Base-by-base conservation (phyloP, 2,329 filamentous ascomycete species). In the Phialemoniopsis sp. region DNA sequence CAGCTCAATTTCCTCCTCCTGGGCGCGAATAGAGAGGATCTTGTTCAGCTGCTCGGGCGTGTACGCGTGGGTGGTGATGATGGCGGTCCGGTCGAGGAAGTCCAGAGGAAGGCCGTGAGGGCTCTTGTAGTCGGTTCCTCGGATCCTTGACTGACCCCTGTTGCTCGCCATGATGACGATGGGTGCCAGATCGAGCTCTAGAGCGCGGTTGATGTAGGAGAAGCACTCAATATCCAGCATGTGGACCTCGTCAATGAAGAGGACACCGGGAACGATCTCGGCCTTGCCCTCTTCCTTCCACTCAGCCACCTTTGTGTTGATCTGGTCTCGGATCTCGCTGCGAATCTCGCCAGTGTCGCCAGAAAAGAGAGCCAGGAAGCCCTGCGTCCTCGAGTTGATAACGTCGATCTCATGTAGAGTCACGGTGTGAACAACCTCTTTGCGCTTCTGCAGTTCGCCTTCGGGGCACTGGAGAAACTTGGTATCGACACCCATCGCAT, bases 161-260 rank as follows among this genome's bases (percentile, higher is more conserved):
- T 98, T 98, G 74, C 87, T 95, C 39, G 93, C 93, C 93, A 98
- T 98, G 66, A 98, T 98, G 62, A 98, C 90, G 48, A 98, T 90
- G 30, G 93, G 93, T 2, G 93, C 89, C 26, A 98, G 77, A 55
- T 97, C 89, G 44, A 90, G 89, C 66, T 98, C 93, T 33, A 98
- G 75, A 1, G 93, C 93, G 38, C 93, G 87, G 72, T 98, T 98
- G 73, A 98, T 85, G 72, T 95, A 98, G 33, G 89, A 94, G 72
- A 95, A 98, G 71, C 91, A 97, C 66, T 98, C 93, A 48, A 97
- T 96, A 62, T 98, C 93, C 42, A 98, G 86, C 91, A 98, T 97
- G 73, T 98, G 93, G 5, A 98, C 91, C 69, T 98, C 93, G 56
- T 98, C 93, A 56, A 98, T 95, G 72, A 98, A 98, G 8, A 98